Base-by-base conservation (phyloP, 2,329 filamentous ascomycete species). In the Aspergillus arachidicola region DNA sequence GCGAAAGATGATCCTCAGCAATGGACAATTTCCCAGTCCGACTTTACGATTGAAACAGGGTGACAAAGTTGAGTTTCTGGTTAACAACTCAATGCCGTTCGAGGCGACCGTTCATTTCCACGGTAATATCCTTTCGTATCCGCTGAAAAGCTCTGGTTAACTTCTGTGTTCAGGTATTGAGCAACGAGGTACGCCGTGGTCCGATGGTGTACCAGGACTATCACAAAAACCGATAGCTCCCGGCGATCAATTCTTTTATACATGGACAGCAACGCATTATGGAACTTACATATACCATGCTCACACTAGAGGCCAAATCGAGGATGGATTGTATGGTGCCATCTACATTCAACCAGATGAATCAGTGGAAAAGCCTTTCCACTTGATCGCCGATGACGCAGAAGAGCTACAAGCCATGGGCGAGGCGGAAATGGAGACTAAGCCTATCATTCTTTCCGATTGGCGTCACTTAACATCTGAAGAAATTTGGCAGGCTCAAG, bases 231-330 rank as follows among this genome's bases (percentile, higher is more conserved):
- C 82, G 4, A 87, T 89, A 60, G 68, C 75, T 14, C 80, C 85
- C 1, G 82, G 82, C 1, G 68, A 72, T 3, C 78, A 72, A 32
- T 89, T 84, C 67, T 76, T 79, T 0, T 86, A 89, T 69, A 77
- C 76, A 36, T 89, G 84, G 78, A 81, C 76, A n/a, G 86, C 86
- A 0, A 80, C 78, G 0, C 82, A 86, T 60, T 83, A 85, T 67
- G 87, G 87, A 3, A 83, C 82, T 48, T 87, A 86, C 73, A 88
- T 84, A 79, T 89, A 89, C 66, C 87, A 89, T 73, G 82, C 85
- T 0, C 87, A 89, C 68, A 79, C 80, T 28, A 75, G 78, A 1
- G 81, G 81, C 1, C 86, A 88, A 64, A 79, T 89, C 16, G 83
- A 87, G 62, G 87, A 90, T 67, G 88, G 88, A 0, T 75, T 87